Conservation (phyloP, 257 asterid genomes). For the Echium plantagineum region DNA sequence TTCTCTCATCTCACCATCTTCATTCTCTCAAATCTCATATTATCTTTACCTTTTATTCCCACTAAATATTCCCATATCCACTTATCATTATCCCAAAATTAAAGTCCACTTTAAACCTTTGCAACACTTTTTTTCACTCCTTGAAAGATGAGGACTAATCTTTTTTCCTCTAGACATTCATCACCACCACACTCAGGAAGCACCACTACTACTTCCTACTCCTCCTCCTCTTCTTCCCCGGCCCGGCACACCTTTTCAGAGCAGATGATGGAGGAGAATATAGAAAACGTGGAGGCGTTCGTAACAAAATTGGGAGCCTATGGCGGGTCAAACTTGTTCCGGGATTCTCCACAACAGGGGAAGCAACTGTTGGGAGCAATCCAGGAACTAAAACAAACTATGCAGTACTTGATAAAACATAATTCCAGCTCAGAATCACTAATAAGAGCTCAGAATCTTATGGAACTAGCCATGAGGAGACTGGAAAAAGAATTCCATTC, state of each 20-base stretch:
- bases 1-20: too few species aligned
- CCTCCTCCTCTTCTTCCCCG: slow-evolving; percentile 18
- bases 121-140: too few species aligned
- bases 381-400: slow-evolving; percentile 28
- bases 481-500: slow-evolving; percentile 17
- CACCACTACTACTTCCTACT: slow-evolving; percentile 2
- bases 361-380: slow-evolving; percentile 36
- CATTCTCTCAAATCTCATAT: too few species aligned
- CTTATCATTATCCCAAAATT: too few species aligned
- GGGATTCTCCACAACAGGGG: slow-evolving; percentile 28
- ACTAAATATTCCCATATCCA: too few species aligned
- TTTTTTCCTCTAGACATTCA: slow-evolving; percentile 18
- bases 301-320: slow-evolving; percentile 32
- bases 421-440: slow-evolving; percentile 29
- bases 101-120: too few species aligned
- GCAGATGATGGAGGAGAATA: slow-evolving; percentile 19
- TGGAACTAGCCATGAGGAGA: slow-evolving; percentile 57
- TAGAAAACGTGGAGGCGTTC: slow-evolving; percentile 24
- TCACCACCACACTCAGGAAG: slow-evolving; percentile 24
- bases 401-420: slow-evolving; percentile 38
- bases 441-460: slow-evolving; percentile 45
- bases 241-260: slow-evolving; percentile 34
- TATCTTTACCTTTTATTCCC: too few species aligned
- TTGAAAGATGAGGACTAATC: slow-evolving; percentile 3
- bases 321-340: slow-evolving; percentile 22